phyloP scores from a whole-genome alignment of 306 rosid genomes.

The Begonia masoniana region DNA sequence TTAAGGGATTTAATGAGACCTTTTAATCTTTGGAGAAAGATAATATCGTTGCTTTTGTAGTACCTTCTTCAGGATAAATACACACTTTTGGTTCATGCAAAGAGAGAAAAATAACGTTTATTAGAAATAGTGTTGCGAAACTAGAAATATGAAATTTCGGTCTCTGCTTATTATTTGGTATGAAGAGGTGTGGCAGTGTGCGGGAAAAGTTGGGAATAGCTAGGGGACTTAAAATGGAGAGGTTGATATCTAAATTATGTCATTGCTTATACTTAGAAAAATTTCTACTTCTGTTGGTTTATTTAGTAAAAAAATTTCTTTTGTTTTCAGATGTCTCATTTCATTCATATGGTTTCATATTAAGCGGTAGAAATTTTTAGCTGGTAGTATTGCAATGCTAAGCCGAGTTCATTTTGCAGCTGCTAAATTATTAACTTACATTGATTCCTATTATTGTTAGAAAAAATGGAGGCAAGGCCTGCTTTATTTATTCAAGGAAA shows the following conservation, averaged over 20 bases:
- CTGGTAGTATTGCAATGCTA: slow-evolving; percentile 20
- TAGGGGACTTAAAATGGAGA: too few relatives aligned
- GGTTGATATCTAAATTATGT: not conserved
- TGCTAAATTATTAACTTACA: slow-evolving; percentile 17
- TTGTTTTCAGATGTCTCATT: not conserved
- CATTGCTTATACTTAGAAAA: not conserved
- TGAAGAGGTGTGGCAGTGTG: too few relatives aligned
- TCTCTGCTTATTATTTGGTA: too few relatives aligned
- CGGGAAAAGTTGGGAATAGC: too few relatives aligned
- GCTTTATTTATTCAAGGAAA: slow-evolving; percentile 50
- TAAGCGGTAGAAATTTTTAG: slow-evolving; percentile 13
- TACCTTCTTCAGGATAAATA: too few relatives aligned
- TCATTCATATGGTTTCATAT: not conserved
- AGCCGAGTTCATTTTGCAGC: slow-evolving; percentile 7
- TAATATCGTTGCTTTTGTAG: too few relatives aligned
- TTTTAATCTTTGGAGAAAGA: too few relatives aligned
- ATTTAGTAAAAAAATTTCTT: not conserved
- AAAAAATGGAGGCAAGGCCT: slow-evolving; percentile 70
- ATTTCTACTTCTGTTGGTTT: not conserved
- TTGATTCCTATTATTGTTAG: slow-evolving; percentile 27
- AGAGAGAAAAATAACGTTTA: too few relatives aligned
- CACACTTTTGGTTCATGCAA: too few relatives aligned
- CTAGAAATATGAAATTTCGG: too few relatives aligned
- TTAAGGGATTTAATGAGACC: too few relatives aligned
- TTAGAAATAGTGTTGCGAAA: too few relatives aligned